phyloP scores from a whole-genome alignment of 2,329 filamentous ascomycete species.

The Cladosporium sp. region DNA sequence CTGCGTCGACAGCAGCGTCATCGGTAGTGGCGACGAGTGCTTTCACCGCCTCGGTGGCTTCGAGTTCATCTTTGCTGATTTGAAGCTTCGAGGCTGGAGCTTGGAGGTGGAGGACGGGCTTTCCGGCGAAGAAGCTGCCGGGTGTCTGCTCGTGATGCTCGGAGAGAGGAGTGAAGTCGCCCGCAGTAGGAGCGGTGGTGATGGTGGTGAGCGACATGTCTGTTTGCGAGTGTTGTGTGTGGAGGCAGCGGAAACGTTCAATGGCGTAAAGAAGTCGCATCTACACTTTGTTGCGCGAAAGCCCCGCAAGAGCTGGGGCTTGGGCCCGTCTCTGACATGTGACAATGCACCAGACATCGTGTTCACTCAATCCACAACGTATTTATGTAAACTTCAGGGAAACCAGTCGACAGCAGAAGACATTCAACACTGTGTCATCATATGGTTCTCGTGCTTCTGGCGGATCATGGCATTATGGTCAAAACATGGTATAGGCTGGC shows the following conservation, averaged over 20 bases:
- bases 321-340: background rate
- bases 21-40: constrained; percentile 52
- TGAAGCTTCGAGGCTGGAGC: constrained; percentile 57
- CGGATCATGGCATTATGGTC: too few relatives aligned
- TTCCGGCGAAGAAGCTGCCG: constrained; percentile 67
- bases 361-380: background rate
- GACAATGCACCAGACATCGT: background rate
- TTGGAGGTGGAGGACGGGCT: constrained; percentile 69
- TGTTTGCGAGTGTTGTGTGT: background rate
- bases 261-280: background rate
- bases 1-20: constrained; percentile 35
- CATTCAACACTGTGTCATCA: too few relatives aligned
- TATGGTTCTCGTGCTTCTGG: too few relatives aligned
- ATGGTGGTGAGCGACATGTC: constrained; percentile 52
- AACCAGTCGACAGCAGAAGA: too few relatives aligned
- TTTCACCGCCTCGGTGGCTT: constrained; percentile 43
- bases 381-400: too few relatives aligned
- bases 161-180: constrained; percentile 63
- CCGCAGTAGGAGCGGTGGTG: constrained; percentile 55
- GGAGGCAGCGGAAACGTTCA: background rate
- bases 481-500: background rate
- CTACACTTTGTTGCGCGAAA: background rate
- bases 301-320: background rate
- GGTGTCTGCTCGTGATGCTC: constrained; percentile 74
- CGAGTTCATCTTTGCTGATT: constrained; percentile 56